phyloP scores from a whole-genome alignment of 495 filamentous ascomycete species.

The Talaromyces ruber region DNA sequence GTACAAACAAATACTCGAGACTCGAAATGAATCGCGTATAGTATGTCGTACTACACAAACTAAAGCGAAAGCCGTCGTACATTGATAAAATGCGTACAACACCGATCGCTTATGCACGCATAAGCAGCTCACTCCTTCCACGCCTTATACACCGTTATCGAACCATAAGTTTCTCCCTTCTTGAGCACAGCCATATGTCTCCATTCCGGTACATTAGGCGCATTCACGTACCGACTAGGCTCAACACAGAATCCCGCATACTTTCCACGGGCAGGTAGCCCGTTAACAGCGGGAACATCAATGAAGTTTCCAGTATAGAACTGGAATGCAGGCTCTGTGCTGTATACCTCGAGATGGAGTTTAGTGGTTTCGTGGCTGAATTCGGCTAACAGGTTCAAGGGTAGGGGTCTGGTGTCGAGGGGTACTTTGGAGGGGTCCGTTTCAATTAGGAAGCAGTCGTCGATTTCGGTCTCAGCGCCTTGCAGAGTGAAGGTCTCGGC shows the following conservation, averaged over 20 bases:
- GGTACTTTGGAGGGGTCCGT: constrained; percentile 51
- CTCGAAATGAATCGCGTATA: background rate
- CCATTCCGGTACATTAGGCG: constrained; percentile 73
- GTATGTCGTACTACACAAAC: background rate
- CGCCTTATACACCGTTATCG: constrained; percentile 58
- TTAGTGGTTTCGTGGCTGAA: constrained; percentile 63
- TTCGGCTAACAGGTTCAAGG: constrained; percentile 54
- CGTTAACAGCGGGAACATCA: constrained; percentile 62
- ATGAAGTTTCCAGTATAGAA: constrained; percentile 89
- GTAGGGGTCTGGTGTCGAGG: constrained; percentile 64
- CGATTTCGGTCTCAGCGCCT: constrained; percentile 60
- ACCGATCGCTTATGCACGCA: background rate
- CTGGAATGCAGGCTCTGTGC: constrained; percentile 93
- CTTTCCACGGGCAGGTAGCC: constrained; percentile 49
- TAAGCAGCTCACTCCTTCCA: constrained; percentile 45
- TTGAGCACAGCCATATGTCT: constrained; percentile 60
- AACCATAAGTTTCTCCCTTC: constrained; percentile 66
- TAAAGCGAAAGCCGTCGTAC: background rate
- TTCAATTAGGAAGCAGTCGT: constrained; percentile 83
- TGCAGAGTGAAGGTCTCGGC: constrained; percentile 59
- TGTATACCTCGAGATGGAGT: constrained; percentile 73
- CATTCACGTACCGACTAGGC: constrained; percentile 84
- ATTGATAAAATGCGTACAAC: background rate
- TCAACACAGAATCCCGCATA: constrained; percentile 84
- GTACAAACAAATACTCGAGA: background rate